These are phyloP conservation scores for Ganoderma sinense DNA, from an alignment of 1,284 basidiomycete species.

Conservation along the genomic window DNA sequence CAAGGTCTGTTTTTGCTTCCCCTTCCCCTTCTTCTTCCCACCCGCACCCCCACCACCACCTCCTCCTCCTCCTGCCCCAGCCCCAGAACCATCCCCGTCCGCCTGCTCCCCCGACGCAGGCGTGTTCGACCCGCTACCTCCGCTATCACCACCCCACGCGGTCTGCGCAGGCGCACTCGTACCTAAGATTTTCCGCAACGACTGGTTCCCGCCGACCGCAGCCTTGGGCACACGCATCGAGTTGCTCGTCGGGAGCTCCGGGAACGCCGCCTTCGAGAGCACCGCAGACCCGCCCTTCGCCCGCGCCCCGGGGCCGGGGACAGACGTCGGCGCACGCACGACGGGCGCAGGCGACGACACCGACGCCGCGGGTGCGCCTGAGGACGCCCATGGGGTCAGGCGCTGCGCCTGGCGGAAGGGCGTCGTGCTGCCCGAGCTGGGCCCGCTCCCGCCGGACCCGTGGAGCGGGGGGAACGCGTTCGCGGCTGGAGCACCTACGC, in stretches of 20 bases:
- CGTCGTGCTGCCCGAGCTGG: constrained; percentile 37
- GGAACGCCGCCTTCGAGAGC: constrained; percentile 71
- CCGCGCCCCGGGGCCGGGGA: constrained; percentile 37
- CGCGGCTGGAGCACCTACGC: constrained; percentile 32
- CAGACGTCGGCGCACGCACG: constrained; percentile 36
- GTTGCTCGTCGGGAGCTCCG: constrained; percentile 64
- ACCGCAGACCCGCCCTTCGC: constrained; percentile 47
- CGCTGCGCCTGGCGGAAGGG: constrained; percentile 54
- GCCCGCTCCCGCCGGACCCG: constrained; percentile 23
- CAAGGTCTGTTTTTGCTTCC: constrained; percentile 85
- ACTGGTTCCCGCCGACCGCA: constrained; percentile 69
- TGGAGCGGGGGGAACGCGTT: constrained; percentile 58
- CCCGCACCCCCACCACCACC: constrained; percentile 32
- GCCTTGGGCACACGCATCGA: constrained; percentile 52
- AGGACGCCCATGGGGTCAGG: constrained; percentile 65
- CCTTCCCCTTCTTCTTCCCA: constrained; percentile 81
- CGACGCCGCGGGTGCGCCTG: constrained; percentile 28
- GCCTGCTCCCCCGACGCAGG: constrained; percentile 28
- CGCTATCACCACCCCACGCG: constrained; percentile 57
- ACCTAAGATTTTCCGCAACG: constrained; percentile 76
- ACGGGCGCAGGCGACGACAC: constrained; percentile 23
- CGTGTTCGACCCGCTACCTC: constrained; percentile 62
- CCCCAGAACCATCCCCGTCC: constrained; percentile 21
- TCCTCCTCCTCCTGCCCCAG: constrained; percentile 4
- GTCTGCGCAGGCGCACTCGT: constrained; percentile 52